phyloP scores from a whole-genome alignment of 2,329 filamentous ascomycete genomes.

The Fusarium sp. region DNA sequence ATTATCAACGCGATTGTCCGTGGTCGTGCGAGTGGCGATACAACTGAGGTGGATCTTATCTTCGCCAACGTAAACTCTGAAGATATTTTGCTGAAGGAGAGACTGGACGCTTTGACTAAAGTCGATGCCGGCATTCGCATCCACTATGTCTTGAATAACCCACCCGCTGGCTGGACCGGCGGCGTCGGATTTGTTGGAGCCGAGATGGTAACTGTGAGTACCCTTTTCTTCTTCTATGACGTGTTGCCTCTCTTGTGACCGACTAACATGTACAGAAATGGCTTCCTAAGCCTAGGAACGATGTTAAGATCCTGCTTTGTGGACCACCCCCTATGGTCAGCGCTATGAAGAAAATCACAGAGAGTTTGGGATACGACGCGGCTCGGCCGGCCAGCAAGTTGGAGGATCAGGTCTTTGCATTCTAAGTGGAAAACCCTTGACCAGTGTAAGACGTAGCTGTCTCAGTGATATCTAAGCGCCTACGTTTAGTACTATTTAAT shows the following conservation, averaged over 20 bases:
- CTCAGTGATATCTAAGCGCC: not conserved
- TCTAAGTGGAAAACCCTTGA: conserved; percentile 53
- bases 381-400: conserved; percentile 94
- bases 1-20: conserved; percentile 88
- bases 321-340: conserved; percentile 95
- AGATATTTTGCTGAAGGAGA: conserved; percentile 91
- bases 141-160: conserved; percentile 95
- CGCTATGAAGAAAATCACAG: conserved; percentile 94
- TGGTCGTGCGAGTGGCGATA: conserved; percentile 80
- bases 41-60: conserved; percentile 88
- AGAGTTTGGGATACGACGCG: conserved; percentile 88
- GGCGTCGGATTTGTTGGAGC: conserved; percentile 92
- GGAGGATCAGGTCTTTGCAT: conserved; percentile 96
- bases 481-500: not conserved
- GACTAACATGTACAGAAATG: conserved; percentile 63
- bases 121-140: conserved; percentile 84
- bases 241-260: not conserved
- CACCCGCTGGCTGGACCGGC: conserved; percentile 87
- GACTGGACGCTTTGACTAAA: conserved; percentile 80
- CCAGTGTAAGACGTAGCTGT: not conserved
- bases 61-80: conserved; percentile 93
- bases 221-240: not conserved
- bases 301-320: conserved; percentile 92
- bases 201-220: conserved; percentile 86
- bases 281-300: conserved; percentile 81